phyloP scores from a whole-genome alignment of 2,329 filamentous ascomycete genomes.

The Metarhizium rileyi region DNA sequence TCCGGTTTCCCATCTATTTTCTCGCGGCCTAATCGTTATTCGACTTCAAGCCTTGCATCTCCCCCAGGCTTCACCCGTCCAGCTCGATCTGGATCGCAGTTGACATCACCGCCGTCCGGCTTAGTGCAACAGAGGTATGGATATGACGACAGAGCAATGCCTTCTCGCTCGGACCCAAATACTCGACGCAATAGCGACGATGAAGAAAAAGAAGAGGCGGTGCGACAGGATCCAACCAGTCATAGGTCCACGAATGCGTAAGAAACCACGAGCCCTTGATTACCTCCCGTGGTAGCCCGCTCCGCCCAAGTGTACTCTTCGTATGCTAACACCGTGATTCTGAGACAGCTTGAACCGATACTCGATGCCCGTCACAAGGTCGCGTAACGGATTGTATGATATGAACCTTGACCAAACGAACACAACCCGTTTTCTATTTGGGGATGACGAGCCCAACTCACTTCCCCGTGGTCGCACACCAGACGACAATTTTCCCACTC shows the following conservation, averaged over 20 bases:
- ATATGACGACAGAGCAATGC: conserved; percentile 39
- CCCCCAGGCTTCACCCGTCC: conserved; percentile 68
- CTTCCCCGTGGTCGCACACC: conserved; percentile 42
- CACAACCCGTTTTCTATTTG: conserved; percentile 77
- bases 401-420: conserved; percentile 72
- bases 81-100: conserved; percentile 66
- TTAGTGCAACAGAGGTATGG: conserved; percentile 49
- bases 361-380: conserved; percentile 79
- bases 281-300: background rate
- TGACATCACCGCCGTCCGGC: conserved; percentile 66
- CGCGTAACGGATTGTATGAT: conserved; percentile 57
- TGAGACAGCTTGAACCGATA: conserved; percentile 68
- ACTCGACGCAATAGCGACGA: conserved; percentile 88
- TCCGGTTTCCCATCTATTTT: conserved; percentile 66
- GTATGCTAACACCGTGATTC: conserved; percentile 9
- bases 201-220: conserved; percentile 72
- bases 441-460: conserved; percentile 60
- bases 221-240: conserved; percentile 58
- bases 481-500: conserved; percentile 80
- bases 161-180: conserved; percentile 76
- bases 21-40: conserved; percentile 79
- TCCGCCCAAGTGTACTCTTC: background rate
- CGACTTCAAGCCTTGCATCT: conserved; percentile 76
- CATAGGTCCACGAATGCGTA: conserved; percentile 70
- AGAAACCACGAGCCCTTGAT: conserved; percentile 33